These are phyloP conservation scores for Ogataea paradorogensis DNA, from an alignment of 805 yeast species.

Conservation along the genomic window DNA sequence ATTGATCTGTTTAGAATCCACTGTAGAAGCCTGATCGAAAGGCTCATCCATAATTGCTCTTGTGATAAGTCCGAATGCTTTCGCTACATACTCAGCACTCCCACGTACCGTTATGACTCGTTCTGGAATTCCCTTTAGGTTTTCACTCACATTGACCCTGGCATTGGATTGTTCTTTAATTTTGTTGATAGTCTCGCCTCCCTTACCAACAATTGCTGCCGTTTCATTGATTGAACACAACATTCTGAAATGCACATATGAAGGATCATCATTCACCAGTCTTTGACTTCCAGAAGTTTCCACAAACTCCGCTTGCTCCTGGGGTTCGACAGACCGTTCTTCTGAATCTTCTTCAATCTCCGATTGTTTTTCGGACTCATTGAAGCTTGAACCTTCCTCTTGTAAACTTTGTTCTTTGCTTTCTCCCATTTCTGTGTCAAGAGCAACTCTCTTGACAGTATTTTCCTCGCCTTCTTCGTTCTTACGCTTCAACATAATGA, in stretches of 20 bases:
- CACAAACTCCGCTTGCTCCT: constrained; percentile 1
- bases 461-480: constrained; percentile 62
- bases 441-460: constrained; percentile 64
- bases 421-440: constrained; percentile 57
- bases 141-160: constrained; percentile 69
- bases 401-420: constrained; percentile 36
- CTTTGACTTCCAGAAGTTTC: constrained; percentile 11
- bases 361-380: neutral
- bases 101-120: constrained; percentile 75
- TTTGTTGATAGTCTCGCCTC: constrained; percentile 69
- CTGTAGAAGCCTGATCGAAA: constrained; percentile 57
- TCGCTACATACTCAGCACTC: constrained; percentile 72
- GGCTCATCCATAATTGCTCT: constrained; percentile 67
- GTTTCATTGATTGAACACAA: constrained; percentile 75
- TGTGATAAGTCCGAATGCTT: constrained; percentile 72
- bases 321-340: constrained; percentile 4
- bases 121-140: constrained; percentile 67
- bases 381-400: constrained; percentile 26
- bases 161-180: constrained; percentile 63
- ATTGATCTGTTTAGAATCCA: constrained; percentile 51
- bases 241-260: constrained; percentile 69
- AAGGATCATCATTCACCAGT: constrained; percentile 46
- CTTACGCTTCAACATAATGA: constrained; percentile 54
- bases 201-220: constrained; percentile 70
- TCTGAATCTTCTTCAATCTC: constrained; percentile 2